Evolutionary conservation across 192 early-diverging fungal species (phyloP).

Genomic region (Chytriomyces sp.): DNA sequence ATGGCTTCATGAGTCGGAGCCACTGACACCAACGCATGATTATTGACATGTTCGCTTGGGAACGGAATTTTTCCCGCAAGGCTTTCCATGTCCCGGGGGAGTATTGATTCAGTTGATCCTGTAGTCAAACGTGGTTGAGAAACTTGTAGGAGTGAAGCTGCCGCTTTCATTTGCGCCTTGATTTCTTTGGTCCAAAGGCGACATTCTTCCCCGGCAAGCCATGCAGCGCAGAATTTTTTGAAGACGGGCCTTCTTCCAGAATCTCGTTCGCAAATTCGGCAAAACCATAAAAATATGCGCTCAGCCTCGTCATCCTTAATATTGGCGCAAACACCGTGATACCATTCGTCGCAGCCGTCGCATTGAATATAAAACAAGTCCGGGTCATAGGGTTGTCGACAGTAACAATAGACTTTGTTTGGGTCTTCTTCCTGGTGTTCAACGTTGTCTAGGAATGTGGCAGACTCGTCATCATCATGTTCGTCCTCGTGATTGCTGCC

Average conservation of each 20-base stretch:
- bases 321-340: constrained; percentile 37
- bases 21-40: too few relatives aligned
- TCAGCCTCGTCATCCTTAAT: constrained; percentile 37
- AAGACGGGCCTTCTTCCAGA: constrained; percentile 29
- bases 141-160: not conserved
- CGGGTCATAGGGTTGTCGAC: constrained; percentile 27
- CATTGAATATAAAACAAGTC: constrained; percentile 39
- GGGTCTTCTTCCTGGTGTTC: constrained; percentile 23
- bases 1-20: too few relatives aligned
- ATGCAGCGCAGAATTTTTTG: constrained; percentile 33
- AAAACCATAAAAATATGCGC: constrained; percentile 38
- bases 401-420: constrained; percentile 38
- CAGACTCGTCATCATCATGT: not conserved
- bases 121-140: not conserved
- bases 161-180: not conserved
- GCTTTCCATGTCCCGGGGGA: too few relatives aligned
- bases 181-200: not conserved
- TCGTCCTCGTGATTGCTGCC: constrained; percentile 3
- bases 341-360: constrained; percentile 42
- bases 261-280: constrained; percentile 32
- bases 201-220: constrained; percentile 11
- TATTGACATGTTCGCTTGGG: too few relatives aligned
- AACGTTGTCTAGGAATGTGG: not conserved
- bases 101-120: too few relatives aligned
- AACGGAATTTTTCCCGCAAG: too few relatives aligned